Evolutionary conservation across 1,284 basidiomycete genomes (phyloP).

Genomic region (Dichomitus squalens): DNA sequence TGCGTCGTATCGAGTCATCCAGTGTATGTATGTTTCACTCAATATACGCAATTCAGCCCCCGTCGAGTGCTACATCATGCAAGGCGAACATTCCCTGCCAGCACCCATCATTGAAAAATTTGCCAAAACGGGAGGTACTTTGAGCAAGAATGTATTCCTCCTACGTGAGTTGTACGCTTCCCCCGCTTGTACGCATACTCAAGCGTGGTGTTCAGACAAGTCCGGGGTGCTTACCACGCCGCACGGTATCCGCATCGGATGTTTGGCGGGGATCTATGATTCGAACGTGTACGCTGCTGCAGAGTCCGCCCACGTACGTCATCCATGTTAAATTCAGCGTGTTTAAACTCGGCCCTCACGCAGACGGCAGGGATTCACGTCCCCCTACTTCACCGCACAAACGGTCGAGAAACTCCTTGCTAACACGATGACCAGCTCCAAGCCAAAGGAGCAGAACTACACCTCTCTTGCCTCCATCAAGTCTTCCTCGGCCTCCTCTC

Average conservation of each 20-base stretch:
- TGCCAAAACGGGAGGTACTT: constrained; percentile 72
- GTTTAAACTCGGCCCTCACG: not conserved
- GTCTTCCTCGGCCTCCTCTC: constrained; percentile 57
- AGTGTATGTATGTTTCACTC: constrained; percentile 8
- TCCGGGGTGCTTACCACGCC: constrained; percentile 82
- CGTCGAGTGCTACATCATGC: constrained; percentile 90
- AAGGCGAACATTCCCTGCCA: constrained; percentile 79
- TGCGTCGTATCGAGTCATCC: constrained; percentile 13
- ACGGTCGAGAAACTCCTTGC: constrained; percentile 74
- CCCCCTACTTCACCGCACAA: constrained; percentile 70
- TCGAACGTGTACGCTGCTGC: constrained; percentile 55
- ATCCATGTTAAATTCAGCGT: constrained; percentile 26
- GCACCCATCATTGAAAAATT: constrained; percentile 73
- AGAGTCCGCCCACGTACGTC: constrained; percentile 62
- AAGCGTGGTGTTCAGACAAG: constrained; percentile 60
- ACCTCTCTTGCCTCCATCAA: constrained; percentile 71
- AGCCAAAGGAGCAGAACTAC: constrained; percentile 47
- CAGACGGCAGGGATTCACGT: constrained; percentile 60
- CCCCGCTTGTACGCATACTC: not conserved
- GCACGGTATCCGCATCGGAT: constrained; percentile 84
- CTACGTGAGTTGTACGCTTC: constrained; percentile 60
- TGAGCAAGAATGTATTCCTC: constrained; percentile 82
- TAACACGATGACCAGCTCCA: constrained; percentile 57
- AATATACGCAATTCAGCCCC: constrained; percentile 57
- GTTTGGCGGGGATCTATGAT: constrained; percentile 80